Conservation (phyloP, 495 filamentous ascomycete genomes). For the Xylaria grammica region DNA sequence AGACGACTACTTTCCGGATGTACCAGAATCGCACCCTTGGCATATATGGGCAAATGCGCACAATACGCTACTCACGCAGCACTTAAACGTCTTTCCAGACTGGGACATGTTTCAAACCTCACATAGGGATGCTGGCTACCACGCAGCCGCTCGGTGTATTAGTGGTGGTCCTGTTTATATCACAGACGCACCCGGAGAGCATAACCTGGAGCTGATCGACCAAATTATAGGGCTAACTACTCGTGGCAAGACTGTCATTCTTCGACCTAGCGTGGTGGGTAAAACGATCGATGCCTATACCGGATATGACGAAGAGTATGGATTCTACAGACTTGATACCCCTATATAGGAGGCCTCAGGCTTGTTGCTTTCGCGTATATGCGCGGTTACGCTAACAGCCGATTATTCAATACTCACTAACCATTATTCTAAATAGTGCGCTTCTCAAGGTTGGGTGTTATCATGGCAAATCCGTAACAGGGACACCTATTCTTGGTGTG, state of each 20-base stretch:
- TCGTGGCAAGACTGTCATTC: slow-evolving; percentile 71
- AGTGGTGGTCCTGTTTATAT: slow-evolving; percentile 92
- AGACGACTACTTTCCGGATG: slow-evolving; percentile 90
- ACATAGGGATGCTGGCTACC: slow-evolving; percentile 77
- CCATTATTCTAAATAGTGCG: slow-evolving; percentile 26
- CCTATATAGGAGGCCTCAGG: background rate
- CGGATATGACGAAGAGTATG: slow-evolving; percentile 66
- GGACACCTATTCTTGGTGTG: slow-evolving; percentile 77
- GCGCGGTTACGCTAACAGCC: background rate
- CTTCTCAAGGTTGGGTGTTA: slow-evolving; percentile 83
- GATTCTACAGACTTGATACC: background rate
- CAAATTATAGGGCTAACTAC: slow-evolving; percentile 76
- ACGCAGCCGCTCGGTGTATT: slow-evolving; percentile 88
- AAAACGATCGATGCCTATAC: slow-evolving; percentile 74
- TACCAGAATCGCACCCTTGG: slow-evolving; percentile 82
- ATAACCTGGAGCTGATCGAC: slow-evolving; percentile 72
- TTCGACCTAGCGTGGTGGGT: slow-evolving; percentile 74
- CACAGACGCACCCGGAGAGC: slow-evolving; percentile 84
- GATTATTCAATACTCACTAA: background rate
- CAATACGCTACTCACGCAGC: slow-evolving; percentile 78
- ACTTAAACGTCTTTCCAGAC: slow-evolving; percentile 68
- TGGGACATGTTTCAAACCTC: slow-evolving; percentile 99
- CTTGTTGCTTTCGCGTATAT: background rate
- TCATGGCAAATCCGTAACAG: slow-evolving; percentile 61
- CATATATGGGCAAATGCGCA: slow-evolving; percentile 94